Evolutionary conservation across 805 yeast genomes (phyloP), one percentile per base, ranked within the genome.

Genomic region (Candida ficus): DNA sequence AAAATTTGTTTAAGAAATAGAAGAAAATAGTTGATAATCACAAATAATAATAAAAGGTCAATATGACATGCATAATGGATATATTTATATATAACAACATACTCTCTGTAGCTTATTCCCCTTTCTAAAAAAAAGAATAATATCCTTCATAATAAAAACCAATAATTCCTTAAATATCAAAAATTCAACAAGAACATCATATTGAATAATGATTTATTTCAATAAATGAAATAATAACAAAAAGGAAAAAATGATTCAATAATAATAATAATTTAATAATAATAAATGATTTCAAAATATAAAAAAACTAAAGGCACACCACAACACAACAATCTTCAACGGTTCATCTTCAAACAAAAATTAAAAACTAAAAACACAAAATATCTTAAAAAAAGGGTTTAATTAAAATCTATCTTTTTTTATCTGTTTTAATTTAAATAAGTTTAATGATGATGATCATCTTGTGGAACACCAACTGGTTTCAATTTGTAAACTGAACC

Each of bases 401-500:
- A 22, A 21, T 14, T 13, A 32, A 32, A 21, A 28, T 27, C 29
- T 29, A 11, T 22, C 17, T 34, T 26, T 34, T 21, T 25, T 27
- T 26, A 16, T 17, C 21, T 21, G 17, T 20, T 29, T 25, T 23
- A 14, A 4, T 31, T 37, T 18, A 25, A 37, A 20, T 23, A 26
- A 14, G 29, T 33, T 37, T 40, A 42, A 30, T 47, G 52, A 46
- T 53, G 57, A 47, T 55, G 75, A 61, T 76, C 80, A 57, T 70
- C 78, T 47, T 68, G 76, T 53, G 82, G 83, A 53, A 80, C 83
- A 67, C 96, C 97, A 58, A 90, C 75, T 70, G 81, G 83, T 70
- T 89, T 85, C 57, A 90, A 70, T 60, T 85, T 80, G 76, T 84
- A 91, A 53, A 89, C 95, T 55, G 90, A 83, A 68, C 99, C 99